These are phyloP conservation scores for button mushroom (Agaricus bisporus) DNA, from an alignment of 768 basidiomycete genomes.

Conservation along the genomic window DNA sequence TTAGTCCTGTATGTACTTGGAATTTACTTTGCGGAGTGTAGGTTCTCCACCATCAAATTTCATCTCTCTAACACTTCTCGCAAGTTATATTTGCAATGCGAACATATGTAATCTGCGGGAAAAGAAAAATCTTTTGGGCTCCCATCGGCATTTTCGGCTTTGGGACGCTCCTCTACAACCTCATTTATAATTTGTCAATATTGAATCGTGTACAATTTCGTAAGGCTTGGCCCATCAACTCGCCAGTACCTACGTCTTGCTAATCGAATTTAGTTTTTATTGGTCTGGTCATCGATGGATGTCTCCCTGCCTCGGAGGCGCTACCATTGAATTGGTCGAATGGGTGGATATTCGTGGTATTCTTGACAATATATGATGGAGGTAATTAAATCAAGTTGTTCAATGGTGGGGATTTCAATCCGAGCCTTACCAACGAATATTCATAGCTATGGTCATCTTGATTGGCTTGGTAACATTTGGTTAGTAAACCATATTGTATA, in stretches of 20 bases:
- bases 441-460: background rate
- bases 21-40: background rate
- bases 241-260: background rate
- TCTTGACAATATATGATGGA: constrained; percentile 1
- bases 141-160: background rate
- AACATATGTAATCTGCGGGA: background rate
- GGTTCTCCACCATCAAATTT: background rate
- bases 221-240: background rate
- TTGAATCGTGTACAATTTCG: background rate
- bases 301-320: background rate
- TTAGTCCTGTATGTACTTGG: background rate
- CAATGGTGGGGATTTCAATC: background rate
- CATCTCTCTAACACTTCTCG: background rate
- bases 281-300: background rate
- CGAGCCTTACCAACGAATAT: background rate
- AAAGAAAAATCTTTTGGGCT: background rate
- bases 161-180: background rate
- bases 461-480: background rate
- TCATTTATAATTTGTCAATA: background rate
- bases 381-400: background rate
- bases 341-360: background rate
- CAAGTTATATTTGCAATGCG: background rate
- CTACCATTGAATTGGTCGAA: no score
- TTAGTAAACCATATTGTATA: background rate
- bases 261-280: background rate